These are phyloP conservation scores for Thalassia testudinum DNA, from an alignment of 116 monocot species.

Conservation along the genomic window DNA sequence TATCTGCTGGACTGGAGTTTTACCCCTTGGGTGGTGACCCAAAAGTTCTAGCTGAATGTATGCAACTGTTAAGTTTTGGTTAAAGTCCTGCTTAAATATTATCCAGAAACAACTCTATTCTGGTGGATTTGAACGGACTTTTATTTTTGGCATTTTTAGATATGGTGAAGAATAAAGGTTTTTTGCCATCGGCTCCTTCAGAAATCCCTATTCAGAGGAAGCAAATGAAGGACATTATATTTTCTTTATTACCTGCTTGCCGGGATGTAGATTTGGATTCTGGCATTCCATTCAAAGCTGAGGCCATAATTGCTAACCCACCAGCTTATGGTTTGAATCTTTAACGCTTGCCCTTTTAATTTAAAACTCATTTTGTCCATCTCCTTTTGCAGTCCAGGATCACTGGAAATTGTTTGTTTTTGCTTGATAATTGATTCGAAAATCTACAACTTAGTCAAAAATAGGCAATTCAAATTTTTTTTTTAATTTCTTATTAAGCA, in stretches of 20 bases:
- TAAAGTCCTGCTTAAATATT: no score
- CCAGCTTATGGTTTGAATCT: constrained; percentile 81
- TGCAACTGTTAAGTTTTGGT: neutral
- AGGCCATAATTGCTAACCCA: constrained; percentile 97
- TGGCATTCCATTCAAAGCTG: constrained; percentile 71
- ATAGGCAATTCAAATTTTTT: no score
- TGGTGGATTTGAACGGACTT: neutral
- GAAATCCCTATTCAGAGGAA: constrained; percentile 86
- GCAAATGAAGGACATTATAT: constrained; percentile 88
- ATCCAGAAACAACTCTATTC: neutral
- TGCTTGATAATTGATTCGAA: no score
- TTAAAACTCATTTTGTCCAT: no score
- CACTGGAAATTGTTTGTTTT: no score
- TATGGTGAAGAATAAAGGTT: constrained; percentile 99
- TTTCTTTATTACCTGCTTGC: constrained; percentile 79
- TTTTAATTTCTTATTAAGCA: no score
- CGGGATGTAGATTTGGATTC: constrained; percentile 80
- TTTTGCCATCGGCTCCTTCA: constrained; percentile 82
- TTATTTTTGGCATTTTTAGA: constrained; percentile 18
- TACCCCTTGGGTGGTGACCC: constrained; percentile 92
- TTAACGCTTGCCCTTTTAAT: no score
- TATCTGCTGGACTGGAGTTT: constrained; percentile 89
- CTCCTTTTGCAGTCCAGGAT: no score
- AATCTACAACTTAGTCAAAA: no score
- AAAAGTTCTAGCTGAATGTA: constrained; percentile 88